Base-by-base conservation (phyloP, 768 basidiomycete species). In the Mycena epipterygia region DNA sequence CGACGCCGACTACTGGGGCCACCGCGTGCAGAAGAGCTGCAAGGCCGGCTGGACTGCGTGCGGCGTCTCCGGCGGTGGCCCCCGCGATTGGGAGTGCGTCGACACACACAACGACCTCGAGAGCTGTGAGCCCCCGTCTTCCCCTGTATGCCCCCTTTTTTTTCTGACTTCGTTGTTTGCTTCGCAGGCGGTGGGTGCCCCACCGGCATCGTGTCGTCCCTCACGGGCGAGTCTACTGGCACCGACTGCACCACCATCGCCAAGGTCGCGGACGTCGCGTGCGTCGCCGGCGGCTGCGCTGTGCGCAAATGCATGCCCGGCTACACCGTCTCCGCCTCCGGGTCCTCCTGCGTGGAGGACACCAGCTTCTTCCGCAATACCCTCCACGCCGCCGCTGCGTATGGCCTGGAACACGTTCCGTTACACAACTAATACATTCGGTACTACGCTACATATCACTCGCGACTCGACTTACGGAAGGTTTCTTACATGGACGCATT, bases 171-270 rank as follows among this genome's bases (percentile, higher is more conserved):
- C 21, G 30, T 32, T 11, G 30, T 33, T 39, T 6, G 30, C 4
- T 32, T 42, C 4, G n/a, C 66, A 83, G 81, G 83, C 70, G 83
- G 83, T 23, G 83, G 83, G 11, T 83, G 83, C 72, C 71, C 71
- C 41, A 23, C 76, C 3, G 80, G 80, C 0, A 70, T 79, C 29
- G 64, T 74, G 17, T 70, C 73, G 64, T 75, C 49, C 72, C 77
- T 52, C 48, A 5, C 60, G 56, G 41, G 83, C 30, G 27, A 48
- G 5, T n/a, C 56, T 13, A 59, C 57, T 21, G 73, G 84, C 48
- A 53, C 73, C 11, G 84, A 85, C 73, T 85, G 84, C 73, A 81
- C 82, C 12, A 74, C 77, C 25, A 70, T 85, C 37, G 79, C 79
- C 0, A 78, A 82, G 23, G 82, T 84, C 27, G 73, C 78, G 23